Evolutionary conservation across 306 rosid genomes (phyloP).

Genomic region (Alnus glutinosa): DNA sequence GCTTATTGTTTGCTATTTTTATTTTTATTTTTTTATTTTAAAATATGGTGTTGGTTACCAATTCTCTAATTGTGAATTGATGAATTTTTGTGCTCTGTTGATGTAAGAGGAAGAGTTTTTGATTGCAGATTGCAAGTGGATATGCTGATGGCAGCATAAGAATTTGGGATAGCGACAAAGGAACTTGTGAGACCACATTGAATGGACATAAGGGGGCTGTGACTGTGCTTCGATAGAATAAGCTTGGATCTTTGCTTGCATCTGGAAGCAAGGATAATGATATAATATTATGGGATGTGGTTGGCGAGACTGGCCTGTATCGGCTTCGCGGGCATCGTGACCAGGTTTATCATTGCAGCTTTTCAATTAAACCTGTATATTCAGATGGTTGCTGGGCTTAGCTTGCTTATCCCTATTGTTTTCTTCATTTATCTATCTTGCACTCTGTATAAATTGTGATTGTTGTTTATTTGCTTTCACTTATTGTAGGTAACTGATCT

Average conservation of each 20-base stretch:
- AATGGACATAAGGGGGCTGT: too few relatives aligned
- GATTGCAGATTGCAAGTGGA: too few relatives aligned
- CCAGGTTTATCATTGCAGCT: conserved; percentile 4
- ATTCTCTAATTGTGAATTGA: neutral
- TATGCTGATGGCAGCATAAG: too few relatives aligned
- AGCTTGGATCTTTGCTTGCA: conserved; percentile 74
- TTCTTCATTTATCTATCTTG: neutral
- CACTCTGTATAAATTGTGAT: neutral
- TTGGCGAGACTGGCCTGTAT: conserved; percentile 85
- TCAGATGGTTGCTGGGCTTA: too few relatives aligned
- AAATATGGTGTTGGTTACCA: neutral
- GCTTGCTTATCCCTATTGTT: too few relatives aligned
- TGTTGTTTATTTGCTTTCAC: conserved; percentile 21
- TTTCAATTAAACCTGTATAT: too few relatives aligned
- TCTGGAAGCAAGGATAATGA: conserved; percentile 95
- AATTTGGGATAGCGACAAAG: too few relatives aligned
- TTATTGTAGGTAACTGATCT: conserved; percentile 80
- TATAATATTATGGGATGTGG: conserved; percentile 82
- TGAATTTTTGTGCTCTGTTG: neutral
- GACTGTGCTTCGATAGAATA: conserved; percentile 41
- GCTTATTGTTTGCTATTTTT: neutral
- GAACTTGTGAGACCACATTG: too few relatives aligned
- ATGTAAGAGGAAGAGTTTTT: too few relatives aligned
- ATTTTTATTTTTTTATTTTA: too few relatives aligned
- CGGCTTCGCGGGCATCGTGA: conserved; percentile 91